phyloP scores from a whole-genome alignment of 192 early-diverging fungal species.

The Rhizoclosmatium sp. region DNA sequence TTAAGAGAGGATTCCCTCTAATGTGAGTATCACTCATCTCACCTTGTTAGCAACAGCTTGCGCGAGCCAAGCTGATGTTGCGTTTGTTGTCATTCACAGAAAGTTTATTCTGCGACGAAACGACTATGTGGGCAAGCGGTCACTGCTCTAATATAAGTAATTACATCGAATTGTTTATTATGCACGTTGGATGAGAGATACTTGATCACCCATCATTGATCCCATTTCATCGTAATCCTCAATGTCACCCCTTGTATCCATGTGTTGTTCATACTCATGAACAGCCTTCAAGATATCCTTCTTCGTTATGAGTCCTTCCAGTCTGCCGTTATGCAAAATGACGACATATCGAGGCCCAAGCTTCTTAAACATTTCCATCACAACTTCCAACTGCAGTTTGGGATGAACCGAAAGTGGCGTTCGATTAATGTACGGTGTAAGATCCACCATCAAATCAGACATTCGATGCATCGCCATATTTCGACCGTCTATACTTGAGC shows the following conservation, averaged over 20 bases:
- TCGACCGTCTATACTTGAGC: constrained; percentile 9
- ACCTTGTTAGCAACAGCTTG: constrained; percentile 1
- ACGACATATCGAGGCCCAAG: constrained; percentile 57
- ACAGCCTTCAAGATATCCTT: constrained; percentile 53
- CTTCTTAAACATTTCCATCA: constrained; percentile 65
- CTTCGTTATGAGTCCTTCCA: constrained; percentile 58
- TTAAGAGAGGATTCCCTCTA: neutral
- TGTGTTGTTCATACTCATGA: constrained; percentile 19
- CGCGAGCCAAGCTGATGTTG: constrained; percentile 1
- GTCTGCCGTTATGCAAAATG: constrained; percentile 41
- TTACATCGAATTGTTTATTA: no score
- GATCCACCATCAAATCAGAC: constrained; percentile 24
- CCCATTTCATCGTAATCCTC: neutral
- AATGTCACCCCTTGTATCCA: neutral
- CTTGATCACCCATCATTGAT: neutral
- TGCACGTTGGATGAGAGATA: neutral
- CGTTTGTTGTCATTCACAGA: neutral
- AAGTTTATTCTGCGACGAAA: no score
- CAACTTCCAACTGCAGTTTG: constrained; percentile 52
- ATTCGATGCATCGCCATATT: neutral
- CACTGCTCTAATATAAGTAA: no score
- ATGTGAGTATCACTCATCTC: neutral
- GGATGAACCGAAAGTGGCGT: constrained; percentile 57
- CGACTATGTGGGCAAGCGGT: no score
- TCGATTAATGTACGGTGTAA: constrained; percentile 41